These are phyloP conservation scores for Acrasis kona DNA, from an alignment of 78 protist species.

Conservation along the genomic window DNA sequence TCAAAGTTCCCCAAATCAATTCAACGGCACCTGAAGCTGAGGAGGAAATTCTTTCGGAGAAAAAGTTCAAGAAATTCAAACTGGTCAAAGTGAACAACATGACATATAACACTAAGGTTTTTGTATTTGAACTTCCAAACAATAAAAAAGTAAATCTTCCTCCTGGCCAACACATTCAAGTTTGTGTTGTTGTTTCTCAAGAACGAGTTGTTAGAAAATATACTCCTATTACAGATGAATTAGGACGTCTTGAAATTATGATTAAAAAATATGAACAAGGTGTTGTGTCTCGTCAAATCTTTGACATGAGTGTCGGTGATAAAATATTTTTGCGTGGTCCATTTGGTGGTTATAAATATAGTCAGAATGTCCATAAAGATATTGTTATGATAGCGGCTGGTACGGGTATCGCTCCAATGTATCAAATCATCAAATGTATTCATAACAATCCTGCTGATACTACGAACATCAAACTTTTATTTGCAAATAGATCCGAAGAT, in stretches of 20 bases:
- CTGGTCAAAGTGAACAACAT: no score
- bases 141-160: no score
- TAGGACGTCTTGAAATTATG: constrained; percentile 59
- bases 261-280: constrained; percentile 54
- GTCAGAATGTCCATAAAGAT: constrained; percentile 10
- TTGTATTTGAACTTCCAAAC: no score
- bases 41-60: no score
- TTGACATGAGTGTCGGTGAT: constrained; percentile 42
- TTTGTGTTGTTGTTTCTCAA: no score
- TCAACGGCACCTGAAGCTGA: no score
- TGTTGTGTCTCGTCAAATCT: constrained; percentile 31
- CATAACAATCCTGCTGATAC: constrained; percentile 23
- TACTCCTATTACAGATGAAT: constrained; percentile 51
- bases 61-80: no score
- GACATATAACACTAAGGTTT: no score
- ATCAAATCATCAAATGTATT: constrained; percentile 29
- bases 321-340: constrained; percentile 54
- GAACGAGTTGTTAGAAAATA: constrained; percentile 59
- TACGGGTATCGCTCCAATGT: constrained; percentile 53
- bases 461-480: constrained; percentile 29
- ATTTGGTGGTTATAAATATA: constrained; percentile 30
- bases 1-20: no score
- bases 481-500: constrained; percentile 46
- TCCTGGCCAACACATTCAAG: no score
- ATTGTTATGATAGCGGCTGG: constrained; percentile 60